These are phyloP conservation scores for Plasmopara halstedii DNA, from an alignment of 352 stramenopile genomes.

Conservation along the genomic window DNA sequence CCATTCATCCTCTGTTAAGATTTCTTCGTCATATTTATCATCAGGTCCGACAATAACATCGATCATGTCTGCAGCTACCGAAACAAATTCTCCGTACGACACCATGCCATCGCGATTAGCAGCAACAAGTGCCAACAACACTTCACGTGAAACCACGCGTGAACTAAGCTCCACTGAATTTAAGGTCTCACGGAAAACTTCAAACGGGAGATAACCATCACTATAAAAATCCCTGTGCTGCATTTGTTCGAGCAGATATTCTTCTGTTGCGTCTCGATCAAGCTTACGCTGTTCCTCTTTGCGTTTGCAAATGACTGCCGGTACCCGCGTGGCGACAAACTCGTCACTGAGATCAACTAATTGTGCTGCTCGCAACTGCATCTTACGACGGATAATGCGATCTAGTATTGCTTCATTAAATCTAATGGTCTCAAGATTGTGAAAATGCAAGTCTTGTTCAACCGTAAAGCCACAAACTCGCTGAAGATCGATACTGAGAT, in stretches of 20 bases:
- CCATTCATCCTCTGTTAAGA: conserved; percentile 5
- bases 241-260: conserved; percentile 50
- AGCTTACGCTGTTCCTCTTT: conserved; percentile 31
- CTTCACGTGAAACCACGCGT: conserved; percentile 23
- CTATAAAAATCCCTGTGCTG: conserved; percentile 62
- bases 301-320: conserved; percentile 25
- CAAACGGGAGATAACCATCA: conserved; percentile 42
- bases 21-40: conserved; percentile 4
- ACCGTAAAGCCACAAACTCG: conserved; percentile 46
- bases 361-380: conserved; percentile 29
- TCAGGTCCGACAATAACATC: conserved; percentile 27
- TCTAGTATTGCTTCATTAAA: conserved; percentile 53
- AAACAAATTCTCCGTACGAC: conserved; percentile 40
- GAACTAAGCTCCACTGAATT: conserved; percentile 29
- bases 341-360: conserved; percentile 52
- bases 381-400: conserved; percentile 49
- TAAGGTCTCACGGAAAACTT: conserved; percentile 34
- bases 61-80: conserved; percentile 40
- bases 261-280: conserved; percentile 39
- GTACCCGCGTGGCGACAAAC: conserved; percentile 50
- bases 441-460: conserved; percentile 57
- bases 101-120: conserved; percentile 56
- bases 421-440: conserved; percentile 28
- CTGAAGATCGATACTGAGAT: conserved; percentile 33
- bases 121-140: conserved; percentile 42